Percentiles rank a stretch among this genome's conserved stretches.
Evolutionary conservation across 2,329 filamentous ascomycete genomes (phyloP).

Genomic region (Aspergillus clavatus): DNA sequence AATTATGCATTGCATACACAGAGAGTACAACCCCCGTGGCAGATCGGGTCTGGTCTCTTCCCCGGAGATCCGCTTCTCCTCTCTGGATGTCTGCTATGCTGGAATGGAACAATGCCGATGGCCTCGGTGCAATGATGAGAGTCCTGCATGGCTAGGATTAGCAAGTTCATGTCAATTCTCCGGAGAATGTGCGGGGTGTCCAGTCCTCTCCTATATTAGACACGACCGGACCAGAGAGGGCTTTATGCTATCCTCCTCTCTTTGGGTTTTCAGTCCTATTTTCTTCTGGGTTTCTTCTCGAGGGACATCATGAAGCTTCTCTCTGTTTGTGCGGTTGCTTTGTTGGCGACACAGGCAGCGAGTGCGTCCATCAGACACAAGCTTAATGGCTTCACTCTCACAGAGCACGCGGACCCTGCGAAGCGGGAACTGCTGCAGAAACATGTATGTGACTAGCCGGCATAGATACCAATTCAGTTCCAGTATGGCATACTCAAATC

Average conservation of each 20-base stretch:
- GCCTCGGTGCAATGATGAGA: not conserved
- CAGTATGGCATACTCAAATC: conserved; percentile 2
- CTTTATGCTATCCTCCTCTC: not conserved
- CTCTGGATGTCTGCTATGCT: not conserved
- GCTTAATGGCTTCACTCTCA: conserved; percentile 46
- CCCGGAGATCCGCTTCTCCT: not conserved
- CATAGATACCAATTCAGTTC: too few relatives aligned
- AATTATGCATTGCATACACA: not conserved
- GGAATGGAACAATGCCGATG: not conserved
- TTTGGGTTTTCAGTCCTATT: too few relatives aligned
- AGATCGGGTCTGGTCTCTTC: not conserved
- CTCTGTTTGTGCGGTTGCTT: conserved; percentile 27
- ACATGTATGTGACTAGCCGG: conserved; percentile 50
- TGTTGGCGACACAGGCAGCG: conserved; percentile 42
- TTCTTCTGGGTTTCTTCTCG: not conserved
- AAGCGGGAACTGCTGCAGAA: conserved; percentile 52
- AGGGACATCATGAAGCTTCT: conserved; percentile 36
- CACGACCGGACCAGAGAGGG: not conserved
- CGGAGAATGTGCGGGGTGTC: not conserved
- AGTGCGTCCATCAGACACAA: conserved; percentile 49
- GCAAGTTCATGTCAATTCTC: not conserved
- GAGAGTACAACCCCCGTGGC: not conserved
- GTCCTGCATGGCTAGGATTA: not conserved
- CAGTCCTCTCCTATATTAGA: not conserved
- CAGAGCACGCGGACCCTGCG: conserved; percentile 31